Evolutionary conservation across 108 stramenopile species (phyloP), one percentile per base, ranked within the genome.

Genomic region (Skeletonema costatum): DNA sequence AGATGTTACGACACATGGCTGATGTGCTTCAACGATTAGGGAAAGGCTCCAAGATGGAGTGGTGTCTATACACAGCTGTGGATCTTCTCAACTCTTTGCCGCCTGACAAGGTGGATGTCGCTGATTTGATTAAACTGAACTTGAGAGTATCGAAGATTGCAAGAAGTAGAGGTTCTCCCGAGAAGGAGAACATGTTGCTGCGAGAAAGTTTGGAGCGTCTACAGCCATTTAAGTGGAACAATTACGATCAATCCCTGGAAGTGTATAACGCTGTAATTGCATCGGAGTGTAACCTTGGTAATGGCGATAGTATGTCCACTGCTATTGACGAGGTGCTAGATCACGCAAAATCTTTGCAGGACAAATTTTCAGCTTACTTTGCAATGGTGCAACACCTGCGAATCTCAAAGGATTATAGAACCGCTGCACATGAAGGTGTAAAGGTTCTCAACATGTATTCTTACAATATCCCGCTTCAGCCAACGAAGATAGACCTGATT

Each of bases 31-130:
- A 13, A 14, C 12, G 32, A 30, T 35, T 32, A 4, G 60, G 13
- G 17, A 32, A 35, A 14, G 21, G 32, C 32, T 35, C 60, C 12
- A 35, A 60, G 60, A 60, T 60, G 60, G 60, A 81, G 25, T 81
- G 80, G 80, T 73, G 65, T 38, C 32, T 70, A 8, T 81, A 75
- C 66, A 53, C 69, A 35, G 80, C 80, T 25, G 80, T 61, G 5
- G 68, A 75, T 32, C 74, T 73, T 29, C 58, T 75, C 12, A 59
- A 75, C 21, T 68, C 68, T 16, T 41, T 81, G 32, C 59, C 72
- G 39, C 35, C 35, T 13, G 30, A 32, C 1, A 61, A 68, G 70
- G 36, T 70, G 0, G 60, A 60, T 35, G 2, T 14, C 19, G 11
- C 2, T 13, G 17, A 60, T 60, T 25, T 60, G 60, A 16, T 35